These are phyloP conservation scores for Pestalotiopsis sp. DNA, from an alignment of 2,329 filamentous ascomycete species.

Conservation along the genomic window DNA sequence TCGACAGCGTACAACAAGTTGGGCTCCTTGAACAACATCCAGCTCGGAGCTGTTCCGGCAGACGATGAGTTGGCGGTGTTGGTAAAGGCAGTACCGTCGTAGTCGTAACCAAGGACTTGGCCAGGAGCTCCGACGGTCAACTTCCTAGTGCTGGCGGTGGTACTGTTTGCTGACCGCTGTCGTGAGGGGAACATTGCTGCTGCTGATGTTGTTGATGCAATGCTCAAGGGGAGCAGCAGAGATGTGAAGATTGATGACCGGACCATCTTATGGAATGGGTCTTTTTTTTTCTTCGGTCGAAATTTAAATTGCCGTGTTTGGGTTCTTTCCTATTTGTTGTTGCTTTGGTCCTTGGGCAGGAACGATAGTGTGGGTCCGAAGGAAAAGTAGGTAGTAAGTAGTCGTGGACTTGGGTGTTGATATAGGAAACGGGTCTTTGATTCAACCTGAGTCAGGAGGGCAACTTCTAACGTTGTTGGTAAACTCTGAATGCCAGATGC, in stretches of 20 bases:
- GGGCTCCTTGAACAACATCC: conserved; percentile 43
- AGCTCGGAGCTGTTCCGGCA: conserved; percentile 38
- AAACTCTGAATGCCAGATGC: not conserved
- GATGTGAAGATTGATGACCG: not conserved
- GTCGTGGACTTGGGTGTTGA: not conserved
- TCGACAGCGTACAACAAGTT: conserved; percentile 47
- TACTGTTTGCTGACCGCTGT: not conserved
- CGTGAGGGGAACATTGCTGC: not conserved
- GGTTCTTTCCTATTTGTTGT: not conserved
- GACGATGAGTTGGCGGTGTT: conserved; percentile 27
- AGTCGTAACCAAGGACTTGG: conserved; percentile 3
- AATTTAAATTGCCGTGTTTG: not conserved
- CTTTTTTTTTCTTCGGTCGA: not conserved
- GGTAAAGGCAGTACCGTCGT: conserved; percentile 2
- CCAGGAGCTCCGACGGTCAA: conserved; percentile 6
- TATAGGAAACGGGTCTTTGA: not conserved
- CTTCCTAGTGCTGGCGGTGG: not conserved
- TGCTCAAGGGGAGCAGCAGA: not conserved
- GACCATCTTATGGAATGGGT: not conserved
- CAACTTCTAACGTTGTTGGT: not conserved
- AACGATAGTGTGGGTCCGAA: not conserved
- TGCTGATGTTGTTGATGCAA: not conserved
- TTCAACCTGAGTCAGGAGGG: not conserved
- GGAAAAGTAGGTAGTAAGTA: too few relatives aligned
- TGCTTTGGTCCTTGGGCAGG: not conserved